phyloP scores from a whole-genome alignment of 768 basidiomycete genomes.

The Lactarius quietus region DNA sequence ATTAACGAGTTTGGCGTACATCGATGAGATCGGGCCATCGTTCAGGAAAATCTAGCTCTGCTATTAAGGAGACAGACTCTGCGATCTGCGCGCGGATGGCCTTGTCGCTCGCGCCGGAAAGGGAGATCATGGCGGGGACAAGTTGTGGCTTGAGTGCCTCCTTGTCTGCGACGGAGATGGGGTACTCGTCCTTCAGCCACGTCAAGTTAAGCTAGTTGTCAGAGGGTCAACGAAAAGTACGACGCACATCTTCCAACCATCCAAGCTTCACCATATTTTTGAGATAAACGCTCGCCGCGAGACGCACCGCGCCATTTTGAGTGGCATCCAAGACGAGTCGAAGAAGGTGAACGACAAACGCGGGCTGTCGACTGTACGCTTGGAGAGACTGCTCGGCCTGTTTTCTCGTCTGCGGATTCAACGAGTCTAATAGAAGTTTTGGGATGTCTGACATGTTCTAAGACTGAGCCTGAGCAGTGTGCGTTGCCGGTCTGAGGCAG shows the following conservation, averaged over 20 bases:
- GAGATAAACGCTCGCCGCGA: slow-evolving; percentile 85
- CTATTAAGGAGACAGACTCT: slow-evolving; percentile 89
- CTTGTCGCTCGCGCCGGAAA: slow-evolving; percentile 73
- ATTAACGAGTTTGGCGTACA: slow-evolving; percentile 49
- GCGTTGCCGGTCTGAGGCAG: too few relatives aligned
- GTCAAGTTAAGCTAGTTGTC: background rate
- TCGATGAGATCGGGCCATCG: slow-evolving; percentile 88
- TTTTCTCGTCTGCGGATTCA: slow-evolving; percentile 66
- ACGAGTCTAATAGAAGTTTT: slow-evolving; percentile 65
- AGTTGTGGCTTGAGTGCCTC: slow-evolving; percentile 66
- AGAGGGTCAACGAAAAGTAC: background rate
- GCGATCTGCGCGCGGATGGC: slow-evolving; percentile 80
- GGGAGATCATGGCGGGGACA: slow-evolving; percentile 86
- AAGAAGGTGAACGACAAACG: slow-evolving; percentile 79
- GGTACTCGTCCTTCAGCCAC: slow-evolving; percentile 70
- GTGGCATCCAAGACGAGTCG: slow-evolving; percentile 67
- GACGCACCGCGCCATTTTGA: slow-evolving; percentile 63
- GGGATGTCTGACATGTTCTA: slow-evolving; percentile 47
- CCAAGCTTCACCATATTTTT: slow-evolving; percentile 86
- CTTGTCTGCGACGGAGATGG: slow-evolving; percentile 71
- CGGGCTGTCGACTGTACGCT: slow-evolving; percentile 62
- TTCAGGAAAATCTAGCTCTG: slow-evolving; percentile 85
- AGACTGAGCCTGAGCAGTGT: background rate
- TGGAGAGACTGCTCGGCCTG: slow-evolving; percentile 43
- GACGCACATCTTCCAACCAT: slow-evolving; percentile 77